Evolutionary conservation across 1,139 yeast species (phyloP), one percentile per base, ranked within the genome.

Genomic region (Saccharomyces hybrid): DNA sequence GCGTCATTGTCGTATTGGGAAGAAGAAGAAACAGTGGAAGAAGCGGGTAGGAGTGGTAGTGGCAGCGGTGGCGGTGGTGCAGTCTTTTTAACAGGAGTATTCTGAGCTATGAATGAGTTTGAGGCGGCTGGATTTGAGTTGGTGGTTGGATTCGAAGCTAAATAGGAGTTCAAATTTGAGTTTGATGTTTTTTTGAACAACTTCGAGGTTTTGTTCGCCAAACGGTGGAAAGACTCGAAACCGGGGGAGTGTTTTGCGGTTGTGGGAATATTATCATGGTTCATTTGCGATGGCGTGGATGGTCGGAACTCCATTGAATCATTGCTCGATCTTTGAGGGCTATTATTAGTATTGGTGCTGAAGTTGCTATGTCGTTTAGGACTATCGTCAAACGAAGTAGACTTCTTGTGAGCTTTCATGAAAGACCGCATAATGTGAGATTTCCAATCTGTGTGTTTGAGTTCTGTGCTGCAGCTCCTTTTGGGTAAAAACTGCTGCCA

Each of bases 331-430:
- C 61, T 61, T 28, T 56, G 61, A 2, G 66, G 52, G 16, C 64
- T 55, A 20, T 50, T 38, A 49, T 58, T 59, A 25, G 50, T 31
- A 48, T 58, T 59, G 23, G 49, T 47, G 44, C 48, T 28, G 46
- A 42, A 20, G 59, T 48, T 47, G 55, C 9, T 59, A 50, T 44
- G 56, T 58, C 14, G 38, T 32, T 54, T 53, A 3, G 66, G 64
- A 32, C 62, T 59, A 27, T 61, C 62, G 25, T 66, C 69, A 25
- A 71, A 59, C 3, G 73, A 67, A 23, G 64, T 68, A 5, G 70
- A 64, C 51, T 68, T 64, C 46, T 68, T 64, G 55, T 71, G 74
- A 6, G 75, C 63, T 53, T 70, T 71, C 48, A 72, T 72, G 57
- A 72, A 71, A 1, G 75, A 69, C 48, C 72, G 62, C 75, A 71